Evolutionary conservation across 805 yeast genomes (phyloP).

Genomic region (Saturnispora halmiae): DNA sequence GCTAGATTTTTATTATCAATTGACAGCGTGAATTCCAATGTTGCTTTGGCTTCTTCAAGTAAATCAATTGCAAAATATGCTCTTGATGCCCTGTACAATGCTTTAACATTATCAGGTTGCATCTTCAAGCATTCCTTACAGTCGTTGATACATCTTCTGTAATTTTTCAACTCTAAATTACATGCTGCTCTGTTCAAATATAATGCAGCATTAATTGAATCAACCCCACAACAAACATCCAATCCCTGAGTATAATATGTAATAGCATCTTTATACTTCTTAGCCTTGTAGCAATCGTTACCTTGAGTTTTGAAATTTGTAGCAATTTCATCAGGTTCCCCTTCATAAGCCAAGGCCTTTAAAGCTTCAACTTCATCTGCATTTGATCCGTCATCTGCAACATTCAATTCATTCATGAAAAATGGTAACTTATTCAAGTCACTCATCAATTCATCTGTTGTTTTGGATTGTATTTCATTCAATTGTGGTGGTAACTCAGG

Average conservation of each 20-base stretch:
- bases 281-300: slow-evolving; percentile 70
- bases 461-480: slow-evolving; percentile 49
- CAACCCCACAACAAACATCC: slow-evolving; percentile 54
- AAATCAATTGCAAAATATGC: slow-evolving; percentile 65
- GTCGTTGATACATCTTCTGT: slow-evolving; percentile 78
- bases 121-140: slow-evolving; percentile 59
- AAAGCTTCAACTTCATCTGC: slow-evolving; percentile 77
- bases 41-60: slow-evolving; percentile 61
- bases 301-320: slow-evolving; percentile 87
- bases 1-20: slow-evolving; percentile 54
- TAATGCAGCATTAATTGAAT: slow-evolving; percentile 50
- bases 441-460: slow-evolving; percentile 64
- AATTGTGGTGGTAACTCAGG: slow-evolving; percentile 79
- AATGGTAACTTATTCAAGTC: slow-evolving; percentile 83
- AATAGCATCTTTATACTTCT: slow-evolving; percentile 67
- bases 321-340: slow-evolving; percentile 90
- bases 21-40: slow-evolving; percentile 54
- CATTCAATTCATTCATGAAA: slow-evolving; percentile 84
- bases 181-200: slow-evolving; percentile 85
- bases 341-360: slow-evolving; percentile 86
- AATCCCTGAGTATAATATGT: slow-evolving; percentile 74
- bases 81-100: slow-evolving; percentile 74
- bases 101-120: slow-evolving; percentile 70
- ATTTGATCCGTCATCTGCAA: slow-evolving; percentile 65
- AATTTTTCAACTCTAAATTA: slow-evolving; percentile 76